Conservation (phyloP, 106 monocot genomes). For the Allium sativum region DNA sequence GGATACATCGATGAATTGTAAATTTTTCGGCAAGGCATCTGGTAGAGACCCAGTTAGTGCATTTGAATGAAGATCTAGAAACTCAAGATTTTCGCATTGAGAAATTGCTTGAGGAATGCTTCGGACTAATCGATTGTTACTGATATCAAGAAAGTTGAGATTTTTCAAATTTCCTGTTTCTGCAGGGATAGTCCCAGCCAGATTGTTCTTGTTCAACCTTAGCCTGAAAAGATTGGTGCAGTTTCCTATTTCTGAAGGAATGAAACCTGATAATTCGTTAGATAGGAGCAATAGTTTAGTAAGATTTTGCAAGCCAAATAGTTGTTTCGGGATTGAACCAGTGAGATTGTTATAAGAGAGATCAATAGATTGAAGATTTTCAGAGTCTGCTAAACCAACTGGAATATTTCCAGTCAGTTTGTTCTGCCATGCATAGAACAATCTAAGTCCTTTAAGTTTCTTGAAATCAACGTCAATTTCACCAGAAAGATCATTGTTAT, state of each 20-base stretch:
- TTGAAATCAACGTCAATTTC: slow-evolving; percentile 55
- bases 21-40: slow-evolving; percentile 33
- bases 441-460: slow-evolving; percentile 36
- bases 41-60: slow-evolving; percentile 43
- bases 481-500: slow-evolving; percentile 83
- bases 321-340: slow-evolving; percentile 49
- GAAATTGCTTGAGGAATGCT: slow-evolving; percentile 52
- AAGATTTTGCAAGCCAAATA: slow-evolving; percentile 67
- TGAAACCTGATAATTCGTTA: slow-evolving; percentile 69
- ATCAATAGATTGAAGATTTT: slow-evolving; percentile 59
- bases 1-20: slow-evolving; percentile 69
- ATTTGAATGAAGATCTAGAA: slow-evolving; percentile 88
- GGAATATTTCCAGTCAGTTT: slow-evolving; percentile 66
- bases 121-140: slow-evolving; percentile 51
- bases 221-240: slow-evolving; percentile 69
- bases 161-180: slow-evolving; percentile 62
- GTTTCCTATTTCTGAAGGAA: slow-evolving; percentile 75
- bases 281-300: slow-evolving; percentile 72
- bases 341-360: slow-evolving; percentile 83
- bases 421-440: slow-evolving; percentile 95
- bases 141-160: slow-evolving; percentile 78
- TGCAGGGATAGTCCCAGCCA: slow-evolving; percentile 53
- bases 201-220: slow-evolving; percentile 45
- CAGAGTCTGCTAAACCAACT: slow-evolving; percentile 42
- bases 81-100: slow-evolving; percentile 45